Evolutionary conservation across 2,329 filamentous ascomycete genomes (phyloP).

Genomic region (Dothidotthia symphoricarpi): DNA sequence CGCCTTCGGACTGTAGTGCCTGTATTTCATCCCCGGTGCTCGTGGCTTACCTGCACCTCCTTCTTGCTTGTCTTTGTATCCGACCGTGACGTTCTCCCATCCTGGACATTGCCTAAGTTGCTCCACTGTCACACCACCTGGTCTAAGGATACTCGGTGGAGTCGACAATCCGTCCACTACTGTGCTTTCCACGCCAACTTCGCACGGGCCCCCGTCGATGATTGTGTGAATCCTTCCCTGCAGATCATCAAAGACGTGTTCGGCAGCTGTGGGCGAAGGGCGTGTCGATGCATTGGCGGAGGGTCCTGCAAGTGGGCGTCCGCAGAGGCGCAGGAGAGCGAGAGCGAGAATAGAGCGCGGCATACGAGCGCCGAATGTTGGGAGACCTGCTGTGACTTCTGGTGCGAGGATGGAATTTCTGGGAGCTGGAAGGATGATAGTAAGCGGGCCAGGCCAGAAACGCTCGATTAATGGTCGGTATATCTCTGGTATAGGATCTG

Average conservation of each 20-base stretch:
- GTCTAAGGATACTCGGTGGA: constrained; percentile 79
- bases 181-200: constrained; percentile 92
- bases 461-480: constrained; percentile 74
- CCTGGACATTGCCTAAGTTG: constrained; percentile 70
- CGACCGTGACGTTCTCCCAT: constrained; percentile 76
- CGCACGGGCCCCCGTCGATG: constrained; percentile 81
- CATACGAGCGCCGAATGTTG: constrained; percentile 87
- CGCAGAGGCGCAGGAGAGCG: constrained; percentile 76
- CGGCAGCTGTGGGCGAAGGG: constrained; percentile 85
- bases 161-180: constrained; percentile 86
- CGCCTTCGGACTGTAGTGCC: constrained; percentile 92
- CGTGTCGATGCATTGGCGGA: constrained; percentile 94
- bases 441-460: constrained; percentile 95
- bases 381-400: constrained; percentile 85
- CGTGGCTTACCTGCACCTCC: constrained; percentile 63
- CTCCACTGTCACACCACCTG: constrained; percentile 83
- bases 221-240: constrained; percentile 80
- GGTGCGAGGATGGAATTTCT: constrained; percentile 69
- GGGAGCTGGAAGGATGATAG: constrained; percentile 80
- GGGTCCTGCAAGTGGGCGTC: constrained; percentile 80
- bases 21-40: constrained; percentile 98
- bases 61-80: constrained; percentile 72
- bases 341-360: constrained; percentile 81
- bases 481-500: constrained; percentile 63
- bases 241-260: constrained; percentile 85